These are phyloP conservation scores for Pelargonium myrrhifolium DNA, from an alignment of 441 rosid genomes.

Conservation along the genomic window DNA sequence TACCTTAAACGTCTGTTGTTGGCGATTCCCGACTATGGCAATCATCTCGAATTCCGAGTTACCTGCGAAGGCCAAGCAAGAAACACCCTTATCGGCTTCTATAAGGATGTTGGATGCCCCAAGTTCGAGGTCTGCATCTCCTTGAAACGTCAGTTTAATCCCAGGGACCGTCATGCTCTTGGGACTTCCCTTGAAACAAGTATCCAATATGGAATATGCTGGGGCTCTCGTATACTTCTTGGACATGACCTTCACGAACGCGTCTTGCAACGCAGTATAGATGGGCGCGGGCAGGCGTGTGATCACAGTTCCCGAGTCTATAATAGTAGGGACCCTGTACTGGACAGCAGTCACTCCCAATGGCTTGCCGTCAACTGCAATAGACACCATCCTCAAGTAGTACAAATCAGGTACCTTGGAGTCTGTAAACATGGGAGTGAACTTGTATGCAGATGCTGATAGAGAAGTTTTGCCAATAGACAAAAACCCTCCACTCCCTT, in stretches of 20 bases:
- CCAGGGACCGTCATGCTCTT: slow-evolving; percentile 28
- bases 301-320: slow-evolving; percentile 45
- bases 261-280: slow-evolving; percentile 27
- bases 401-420: slow-evolving; percentile 24
- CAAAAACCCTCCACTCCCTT: slow-evolving; percentile 12
- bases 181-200: slow-evolving; percentile 37
- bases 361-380: slow-evolving; percentile 29
- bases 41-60: slow-evolving; percentile 9
- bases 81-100: slow-evolving; percentile 24
- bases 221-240: slow-evolving; percentile 27
- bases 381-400: slow-evolving; percentile 25
- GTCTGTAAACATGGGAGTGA: slow-evolving; percentile 23
- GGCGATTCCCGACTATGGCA: slow-evolving; percentile 41
- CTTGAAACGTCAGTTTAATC: slow-evolving; percentile 32
- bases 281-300: slow-evolving; percentile 39
- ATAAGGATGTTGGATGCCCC: slow-evolving; percentile 26
- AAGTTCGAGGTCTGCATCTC: slow-evolving; percentile 34
- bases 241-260: slow-evolving; percentile 31
- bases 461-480: slow-evolving; percentile 17
- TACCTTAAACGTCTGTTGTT: slow-evolving; percentile 34
- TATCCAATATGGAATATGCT: slow-evolving; percentile 29
- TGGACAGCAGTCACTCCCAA: slow-evolving; percentile 15
- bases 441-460: slow-evolving; percentile 12
- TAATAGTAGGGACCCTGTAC: slow-evolving; percentile 33
- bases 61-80: slow-evolving; percentile 41